Evolutionary conservation across 768 basidiomycete genomes (phyloP), one percentile per base, ranked within the genome.

Genomic region (Suillus sp.): DNA sequence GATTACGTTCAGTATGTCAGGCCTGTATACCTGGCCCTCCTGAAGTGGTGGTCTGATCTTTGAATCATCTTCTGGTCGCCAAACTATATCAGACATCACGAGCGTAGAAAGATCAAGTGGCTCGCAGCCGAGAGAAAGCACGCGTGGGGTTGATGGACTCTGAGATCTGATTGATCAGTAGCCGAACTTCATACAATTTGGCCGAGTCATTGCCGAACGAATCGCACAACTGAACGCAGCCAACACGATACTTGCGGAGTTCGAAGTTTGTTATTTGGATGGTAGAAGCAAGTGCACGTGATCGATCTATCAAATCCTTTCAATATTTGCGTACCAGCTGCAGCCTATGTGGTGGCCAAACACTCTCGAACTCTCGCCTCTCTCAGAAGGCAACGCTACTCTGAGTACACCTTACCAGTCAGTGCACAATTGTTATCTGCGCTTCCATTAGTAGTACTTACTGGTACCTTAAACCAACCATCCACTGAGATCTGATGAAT

Each of bases 1-100:
- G 48, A 92, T 88, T 27, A 82, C 81, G 63, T 84, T 75, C 40
- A 89, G 74, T 13, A 89, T 79, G 60, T 90, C 87, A 2, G 83
- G 83, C 45, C 84, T 78, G 67, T 83, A 86, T 18, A 89, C 75
- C 4, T 71, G 68, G 22, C 75, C 74, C 50, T 66, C 64, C 35
- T 68, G 53, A 61, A 59, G 69, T 51, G 65, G 63, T 57, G 78
- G 76, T 37, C 64, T 71, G 43, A 64, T 32, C 1, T 65, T 68
- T 22, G 65, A 32, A 2, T 69, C 68, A 66, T 72, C 66, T 40
- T 68, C 66, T 11, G 83, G 83, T 66, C 77, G 74, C 84, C 84
- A 86, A 45, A 83, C 76, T 35, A 61, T 54, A 27, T 69, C 67
- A 27, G 47, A 34, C 63, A 66, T 66, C 43, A 25, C 43, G 20